Base-by-base conservation (phyloP, 768 basidiomycete species). In the Grammothele lineata region DNA sequence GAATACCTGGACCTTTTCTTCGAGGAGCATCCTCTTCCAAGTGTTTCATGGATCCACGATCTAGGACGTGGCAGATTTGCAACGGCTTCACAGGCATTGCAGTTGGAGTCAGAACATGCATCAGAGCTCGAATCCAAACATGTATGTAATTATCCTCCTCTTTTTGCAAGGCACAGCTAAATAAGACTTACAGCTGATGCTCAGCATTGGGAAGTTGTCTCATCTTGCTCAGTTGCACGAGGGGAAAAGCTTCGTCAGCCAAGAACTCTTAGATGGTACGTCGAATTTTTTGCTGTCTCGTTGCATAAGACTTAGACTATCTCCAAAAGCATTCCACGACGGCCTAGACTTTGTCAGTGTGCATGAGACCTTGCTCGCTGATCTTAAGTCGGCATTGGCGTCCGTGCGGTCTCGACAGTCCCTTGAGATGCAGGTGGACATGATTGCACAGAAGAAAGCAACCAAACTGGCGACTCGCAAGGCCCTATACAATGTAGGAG, bases 21-120 rank as follows among this genome's bases (percentile, higher is more conserved):
- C 57, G 70, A 70, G 4, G 66, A 75, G 37, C 70, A 76, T 37
- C 75, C 71, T 2, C 72, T 84, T 59, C 73, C 80, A 18, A 64
- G 75, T 4, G 75, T 90, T 43, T 84, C 89, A 1, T 98, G 95
- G 95, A 72, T 97, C 27, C 85, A 96, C 60, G 83, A 95, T 63
- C 66, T 97, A 37, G 83, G 81, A 3, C 81, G 83, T 46, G 72
- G 70, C 32, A 72, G 81, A 39, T 88, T 81, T 62, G 79, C 74
- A 3, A 67, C 73, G 10, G 90, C 92, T 3, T 80, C 86, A 3
- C 59, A 66, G 17, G 73, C 83, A 14, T 70, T 97, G 36, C 68
- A 85, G 23, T 57, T 58, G n/a, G 88, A 87, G 54, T 76, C 86
- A 9, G 64, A 72, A 25, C 64, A 64, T 17, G 82, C 83, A 9